Conservation (phyloP, 352 stramenopile genomes). For the Thalassiosira ordinaria region DNA sequence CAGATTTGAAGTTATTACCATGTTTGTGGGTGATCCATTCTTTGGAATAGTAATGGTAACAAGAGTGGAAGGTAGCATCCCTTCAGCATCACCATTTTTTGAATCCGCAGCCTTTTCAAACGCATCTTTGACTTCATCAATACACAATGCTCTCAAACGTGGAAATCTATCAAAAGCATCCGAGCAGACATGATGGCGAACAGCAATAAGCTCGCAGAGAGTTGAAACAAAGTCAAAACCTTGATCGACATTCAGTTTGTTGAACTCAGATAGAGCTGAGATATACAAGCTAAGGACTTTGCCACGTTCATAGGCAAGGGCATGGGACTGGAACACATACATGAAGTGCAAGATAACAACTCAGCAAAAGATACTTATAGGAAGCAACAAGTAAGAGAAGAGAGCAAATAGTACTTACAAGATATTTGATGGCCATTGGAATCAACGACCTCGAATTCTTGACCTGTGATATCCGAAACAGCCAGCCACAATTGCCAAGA, state of each 20-base stretch:
- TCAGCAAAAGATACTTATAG: background rate
- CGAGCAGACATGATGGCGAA: slow-evolving; percentile 64
- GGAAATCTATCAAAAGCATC: slow-evolving; percentile 63
- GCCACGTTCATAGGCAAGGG: slow-evolving; percentile 63
- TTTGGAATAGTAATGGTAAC: slow-evolving; percentile 27
- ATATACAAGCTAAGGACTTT: slow-evolving; percentile 62
- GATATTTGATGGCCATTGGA: slow-evolving; percentile 51
- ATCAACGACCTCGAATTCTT: slow-evolving; percentile 27
- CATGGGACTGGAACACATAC: slow-evolving; percentile 22
- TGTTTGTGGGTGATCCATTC: background rate
- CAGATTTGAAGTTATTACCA: slow-evolving; percentile 35
- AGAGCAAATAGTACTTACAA: slow-evolving; percentile 30
- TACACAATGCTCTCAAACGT: slow-evolving; percentile 60
- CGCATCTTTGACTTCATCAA: slow-evolving; percentile 44
- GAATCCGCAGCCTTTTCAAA: slow-evolving; percentile 37
- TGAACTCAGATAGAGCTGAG: slow-evolving; percentile 60
- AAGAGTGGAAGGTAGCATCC: background rate
- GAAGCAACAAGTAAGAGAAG: background rate
- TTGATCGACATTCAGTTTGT: slow-evolving; percentile 43
- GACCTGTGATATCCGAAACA: slow-evolving; percentile 29
- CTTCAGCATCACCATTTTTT: background rate
- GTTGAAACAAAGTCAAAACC: slow-evolving; percentile 62
- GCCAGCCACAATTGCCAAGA: slow-evolving; percentile 39
- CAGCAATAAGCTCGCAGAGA: slow-evolving; percentile 68
- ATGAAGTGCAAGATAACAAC: background rate